A percentile compares a stretch with the other conserved stretches of the same genome.
Evolutionary conservation across 2,329 filamentous ascomycete genomes (phyloP).

Genomic region (Diplodia seriata): DNA sequence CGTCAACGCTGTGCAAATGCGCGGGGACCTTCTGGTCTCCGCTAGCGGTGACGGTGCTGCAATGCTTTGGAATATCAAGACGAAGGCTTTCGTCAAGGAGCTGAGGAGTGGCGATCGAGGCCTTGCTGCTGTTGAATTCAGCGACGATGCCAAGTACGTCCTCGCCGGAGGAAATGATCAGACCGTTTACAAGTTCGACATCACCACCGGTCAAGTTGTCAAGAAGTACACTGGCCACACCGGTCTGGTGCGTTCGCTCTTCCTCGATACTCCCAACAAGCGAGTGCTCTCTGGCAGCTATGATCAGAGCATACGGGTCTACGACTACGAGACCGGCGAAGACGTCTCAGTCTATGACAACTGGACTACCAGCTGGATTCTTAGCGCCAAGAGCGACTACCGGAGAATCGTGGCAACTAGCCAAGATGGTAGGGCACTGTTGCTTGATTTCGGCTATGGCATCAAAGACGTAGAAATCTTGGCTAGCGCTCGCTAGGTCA

Average conservation of each 20-base stretch:
- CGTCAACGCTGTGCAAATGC: conserved; percentile 95
- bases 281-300: conserved; percentile 92
- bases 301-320: conserved; percentile 94
- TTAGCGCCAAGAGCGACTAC: conserved; percentile 96
- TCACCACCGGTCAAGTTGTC: conserved; percentile 84
- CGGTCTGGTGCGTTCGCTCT: conserved; percentile 85
- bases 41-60: conserved; percentile 93
- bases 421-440: conserved; percentile 88
- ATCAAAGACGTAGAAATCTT: conserved; percentile 58
- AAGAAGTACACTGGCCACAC: conserved; percentile 82
- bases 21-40: conserved; percentile 89
- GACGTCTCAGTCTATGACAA: conserved; percentile 85
- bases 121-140: conserved; percentile 94
- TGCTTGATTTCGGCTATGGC: conserved; percentile 86
- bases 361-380: conserved; percentile 96
- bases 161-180: conserved; percentile 95
- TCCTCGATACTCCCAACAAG: conserved; percentile 86
- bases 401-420: conserved; percentile 92
- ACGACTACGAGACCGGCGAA: conserved; percentile 80
- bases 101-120: conserved; percentile 91
- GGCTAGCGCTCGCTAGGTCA: conserved; percentile 7
- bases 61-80: conserved; percentile 94
- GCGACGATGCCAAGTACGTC: conserved; percentile 90
- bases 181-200: conserved; percentile 94
- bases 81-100: conserved; percentile 86